Evolutionary conservation across 768 basidiomycete species (phyloP).

Genomic region (Lentinula sp.): DNA sequence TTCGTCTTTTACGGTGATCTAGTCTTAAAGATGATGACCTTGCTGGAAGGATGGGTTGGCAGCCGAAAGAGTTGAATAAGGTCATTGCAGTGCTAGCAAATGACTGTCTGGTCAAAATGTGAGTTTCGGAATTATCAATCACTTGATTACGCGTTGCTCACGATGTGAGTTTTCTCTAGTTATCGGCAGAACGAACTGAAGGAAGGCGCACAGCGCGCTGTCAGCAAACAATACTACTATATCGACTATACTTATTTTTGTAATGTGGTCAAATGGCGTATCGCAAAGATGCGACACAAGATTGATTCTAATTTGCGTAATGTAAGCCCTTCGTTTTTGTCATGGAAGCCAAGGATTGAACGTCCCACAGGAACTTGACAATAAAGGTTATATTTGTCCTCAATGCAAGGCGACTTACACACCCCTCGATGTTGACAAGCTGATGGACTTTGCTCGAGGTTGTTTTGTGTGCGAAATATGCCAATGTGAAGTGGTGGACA

Average conservation of each 20-base stretch:
- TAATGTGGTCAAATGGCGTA: slow-evolving; percentile 97
- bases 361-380: slow-evolving; percentile 75
- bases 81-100: slow-evolving; percentile 76
- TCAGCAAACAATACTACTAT: slow-evolving; percentile 91
- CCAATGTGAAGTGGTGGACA: slow-evolving; percentile 79
- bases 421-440: slow-evolving; percentile 77
- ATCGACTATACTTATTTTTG: slow-evolving; percentile 94
- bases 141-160: neutral
- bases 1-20: slow-evolving; percentile 19
- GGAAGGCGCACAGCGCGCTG: slow-evolving; percentile 82
- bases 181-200: slow-evolving; percentile 90
- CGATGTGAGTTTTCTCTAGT: slow-evolving; percentile 27
- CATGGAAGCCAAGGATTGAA: neutral
- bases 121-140: slow-evolving; percentile 19
- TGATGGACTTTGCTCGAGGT: slow-evolving; percentile 67
- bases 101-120: slow-evolving; percentile 77
- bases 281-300: slow-evolving; percentile 85
- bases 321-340: slow-evolving; percentile 29
- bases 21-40: slow-evolving; percentile 94
- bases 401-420: slow-evolving; percentile 81
- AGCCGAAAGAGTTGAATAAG: slow-evolving; percentile 87
- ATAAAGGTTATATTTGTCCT: slow-evolving; percentile 96
- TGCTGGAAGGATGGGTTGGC: slow-evolving; percentile 84
- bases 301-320: slow-evolving; percentile 89
- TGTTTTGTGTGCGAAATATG: slow-evolving; percentile 86